Percentiles rank a stretch among this genome's conserved stretches.
Conservation (phyloP, 345 rosid genomes). For the Citrus sp. region DNA sequence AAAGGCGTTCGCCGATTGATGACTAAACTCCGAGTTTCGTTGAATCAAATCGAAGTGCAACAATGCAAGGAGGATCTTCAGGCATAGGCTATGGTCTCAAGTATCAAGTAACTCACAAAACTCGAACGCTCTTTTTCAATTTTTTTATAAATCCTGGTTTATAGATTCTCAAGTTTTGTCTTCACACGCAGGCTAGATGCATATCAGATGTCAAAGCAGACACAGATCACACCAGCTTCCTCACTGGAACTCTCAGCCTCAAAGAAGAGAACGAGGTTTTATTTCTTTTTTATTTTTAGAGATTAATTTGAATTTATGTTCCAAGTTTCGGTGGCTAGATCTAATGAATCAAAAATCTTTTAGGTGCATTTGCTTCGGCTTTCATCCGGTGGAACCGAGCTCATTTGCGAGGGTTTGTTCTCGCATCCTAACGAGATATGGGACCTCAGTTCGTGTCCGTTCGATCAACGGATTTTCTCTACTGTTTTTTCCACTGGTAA, state of each 20-base stretch:
- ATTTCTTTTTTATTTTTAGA: background rate
- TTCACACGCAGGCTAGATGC: conserved; percentile 70
- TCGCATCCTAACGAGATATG: conserved; percentile 94
- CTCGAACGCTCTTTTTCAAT: background rate
- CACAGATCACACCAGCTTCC: conserved; percentile 90
- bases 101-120: conserved; percentile 53
- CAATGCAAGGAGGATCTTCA: conserved; percentile 88
- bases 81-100: conserved; percentile 91
- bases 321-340: background rate
- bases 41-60: conserved; percentile 14
- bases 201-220: conserved; percentile 92
- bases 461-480: conserved; percentile 91
- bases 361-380: conserved; percentile 93
- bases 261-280: conserved; percentile 88
- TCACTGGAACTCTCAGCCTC: conserved; percentile 91
- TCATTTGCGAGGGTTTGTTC: conserved; percentile 87
- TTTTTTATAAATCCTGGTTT: background rate
- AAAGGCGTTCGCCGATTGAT: background rate
- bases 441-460: conserved; percentile 88
- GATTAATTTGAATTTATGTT: background rate
- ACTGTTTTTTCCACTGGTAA: conserved; percentile 79
- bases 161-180: background rate
- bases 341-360: background rate
- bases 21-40: background rate
- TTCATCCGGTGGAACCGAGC: conserved; percentile 83